Evolutionary conservation across 768 basidiomycete species (phyloP).

Genomic region (Suillus discolor): DNA sequence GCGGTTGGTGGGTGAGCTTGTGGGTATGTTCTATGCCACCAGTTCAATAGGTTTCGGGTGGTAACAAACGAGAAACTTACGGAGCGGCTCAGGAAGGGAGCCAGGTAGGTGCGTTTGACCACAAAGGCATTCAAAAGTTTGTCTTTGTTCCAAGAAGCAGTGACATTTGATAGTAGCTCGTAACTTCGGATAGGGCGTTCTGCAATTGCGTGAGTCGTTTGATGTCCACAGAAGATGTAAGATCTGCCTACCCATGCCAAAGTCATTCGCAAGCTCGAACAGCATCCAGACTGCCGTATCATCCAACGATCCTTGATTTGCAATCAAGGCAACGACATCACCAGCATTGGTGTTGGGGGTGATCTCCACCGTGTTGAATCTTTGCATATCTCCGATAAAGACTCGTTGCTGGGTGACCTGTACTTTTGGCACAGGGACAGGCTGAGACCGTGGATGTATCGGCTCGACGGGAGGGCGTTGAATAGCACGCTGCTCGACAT

Average conservation of each 20-base stretch:
- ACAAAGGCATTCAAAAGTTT: slow-evolving; percentile 81
- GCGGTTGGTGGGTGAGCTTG: slow-evolving; percentile 42
- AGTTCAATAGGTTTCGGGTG: slow-evolving; percentile 42
- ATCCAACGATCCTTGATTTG: slow-evolving; percentile 65
- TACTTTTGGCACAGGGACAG: slow-evolving; percentile 28
- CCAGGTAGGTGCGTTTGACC: slow-evolving; percentile 72
- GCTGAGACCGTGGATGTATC: slow-evolving; percentile 11
- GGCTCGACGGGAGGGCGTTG: slow-evolving; percentile 32
- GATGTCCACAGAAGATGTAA: slow-evolving; percentile 4
- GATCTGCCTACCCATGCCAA: slow-evolving; percentile 79
- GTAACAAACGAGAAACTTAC: slow-evolving; percentile 41
- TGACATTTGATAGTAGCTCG: slow-evolving; percentile 79
- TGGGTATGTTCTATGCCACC: slow-evolving; percentile 53
- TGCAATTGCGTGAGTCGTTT: slow-evolving; percentile 34
- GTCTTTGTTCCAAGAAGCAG: slow-evolving; percentile 87
- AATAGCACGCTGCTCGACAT: slow-evolving; percentile 24
- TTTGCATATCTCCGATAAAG: slow-evolving; percentile 77
- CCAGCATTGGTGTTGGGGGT: slow-evolving; percentile 65
- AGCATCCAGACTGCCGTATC: slow-evolving; percentile 83
- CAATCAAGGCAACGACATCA: slow-evolving; percentile 69
- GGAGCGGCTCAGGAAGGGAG: slow-evolving; percentile 56
- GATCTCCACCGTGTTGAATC: slow-evolving; percentile 76
- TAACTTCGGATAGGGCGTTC: slow-evolving; percentile 91
- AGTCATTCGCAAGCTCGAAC: slow-evolving; percentile 87
- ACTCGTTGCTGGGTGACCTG: slow-evolving; percentile 64